Evolutionary conservation across 805 yeast genomes (phyloP).

Genomic region (Diddensiella transvaalensis): DNA sequence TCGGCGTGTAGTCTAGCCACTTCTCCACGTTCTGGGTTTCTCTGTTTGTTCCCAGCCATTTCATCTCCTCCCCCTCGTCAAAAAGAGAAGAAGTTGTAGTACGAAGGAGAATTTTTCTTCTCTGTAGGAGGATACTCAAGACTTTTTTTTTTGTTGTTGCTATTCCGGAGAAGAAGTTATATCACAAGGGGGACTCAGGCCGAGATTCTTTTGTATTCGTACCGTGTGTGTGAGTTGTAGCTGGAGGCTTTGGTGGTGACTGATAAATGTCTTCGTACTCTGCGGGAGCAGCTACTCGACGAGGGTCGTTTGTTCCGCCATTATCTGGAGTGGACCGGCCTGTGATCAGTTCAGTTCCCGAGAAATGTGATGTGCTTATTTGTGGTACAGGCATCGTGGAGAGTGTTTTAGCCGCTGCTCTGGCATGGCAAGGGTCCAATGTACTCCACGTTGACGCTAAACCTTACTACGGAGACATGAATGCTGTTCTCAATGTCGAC

Average conservation of each 20-base stretch:
- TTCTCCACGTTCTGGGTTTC: neutral
- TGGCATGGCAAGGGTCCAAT: slow-evolving; percentile 97
- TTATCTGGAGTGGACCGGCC: slow-evolving; percentile 38
- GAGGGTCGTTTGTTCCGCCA: slow-evolving; percentile 39
- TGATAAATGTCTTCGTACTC: slow-evolving; percentile 37
- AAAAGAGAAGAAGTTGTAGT: neutral
- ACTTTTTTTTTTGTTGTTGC: too few species aligned
- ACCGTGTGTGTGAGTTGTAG: neutral
- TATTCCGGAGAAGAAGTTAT: neutral
- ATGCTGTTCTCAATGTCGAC: slow-evolving; percentile 81
- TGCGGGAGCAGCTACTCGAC: slow-evolving; percentile 35
- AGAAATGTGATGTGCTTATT: slow-evolving; percentile 80
- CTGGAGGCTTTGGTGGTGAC: neutral
- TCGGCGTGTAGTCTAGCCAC: neutral
- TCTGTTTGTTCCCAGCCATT: neutral
- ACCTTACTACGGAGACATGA: slow-evolving; percentile 82
- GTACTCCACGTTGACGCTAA: slow-evolving; percentile 87
- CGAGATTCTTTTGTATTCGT: neutral
- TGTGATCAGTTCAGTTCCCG: slow-evolving; percentile 33
- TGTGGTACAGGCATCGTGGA: slow-evolving; percentile 92
- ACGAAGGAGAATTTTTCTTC: neutral
- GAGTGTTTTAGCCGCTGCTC: slow-evolving; percentile 84
- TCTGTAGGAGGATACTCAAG: too few species aligned
- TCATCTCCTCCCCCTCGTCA: neutral
- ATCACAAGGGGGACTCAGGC: neutral